Evolutionary conservation across 768 basidiomycete genomes (phyloP), one percentile per base, ranked within the genome.

Genomic region (Leucocoprinus birnbaumii): DNA sequence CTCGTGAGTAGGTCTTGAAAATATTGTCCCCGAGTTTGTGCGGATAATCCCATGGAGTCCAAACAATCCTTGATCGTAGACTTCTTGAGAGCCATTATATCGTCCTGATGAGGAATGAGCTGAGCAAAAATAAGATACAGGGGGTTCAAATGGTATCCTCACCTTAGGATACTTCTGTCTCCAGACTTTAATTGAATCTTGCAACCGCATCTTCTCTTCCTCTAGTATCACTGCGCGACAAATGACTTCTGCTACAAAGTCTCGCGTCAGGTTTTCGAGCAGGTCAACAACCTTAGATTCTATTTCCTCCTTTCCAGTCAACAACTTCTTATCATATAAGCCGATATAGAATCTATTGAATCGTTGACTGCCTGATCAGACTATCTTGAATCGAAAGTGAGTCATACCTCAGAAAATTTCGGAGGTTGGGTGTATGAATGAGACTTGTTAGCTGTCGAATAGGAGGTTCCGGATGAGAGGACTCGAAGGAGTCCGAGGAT

Each of bases 141-240:
- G 10, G 19, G 26, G 11, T 42, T 22, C 11, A 37, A 34, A 48
- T 16, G n/a, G 21, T 24, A 38, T 21, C 53, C 62, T 35, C 37
- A 70, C 71, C 62, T 82, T 79, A 60, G 77, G 69, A 24, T 74
- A 72, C 42, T 65, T 25, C 25, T 51, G 24, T 47, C 75, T 71
- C 84, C 87, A 90, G 9, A 75, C 84, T 60, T 79, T 85, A 47
- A 80, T 79, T n/a, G 78, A 75, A 34, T 72, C 70, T 68, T 88
- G 89, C 62, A 84, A 63, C 25, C 69, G 66, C 47, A 71, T 66
- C 61, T 86, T 85, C 56, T 84, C 79, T 61, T 87, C 85, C 37
- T 79, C 78, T 41, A 76, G 70, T 8, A 80, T 70, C 43, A 87
- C 75, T 19, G 77, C 71, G 27, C 73, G 75, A 53, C 80, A 76